These are phyloP conservation scores for Solanum neorickii DNA, from an alignment of 257 asterid species.

Conservation along the genomic window DNA sequence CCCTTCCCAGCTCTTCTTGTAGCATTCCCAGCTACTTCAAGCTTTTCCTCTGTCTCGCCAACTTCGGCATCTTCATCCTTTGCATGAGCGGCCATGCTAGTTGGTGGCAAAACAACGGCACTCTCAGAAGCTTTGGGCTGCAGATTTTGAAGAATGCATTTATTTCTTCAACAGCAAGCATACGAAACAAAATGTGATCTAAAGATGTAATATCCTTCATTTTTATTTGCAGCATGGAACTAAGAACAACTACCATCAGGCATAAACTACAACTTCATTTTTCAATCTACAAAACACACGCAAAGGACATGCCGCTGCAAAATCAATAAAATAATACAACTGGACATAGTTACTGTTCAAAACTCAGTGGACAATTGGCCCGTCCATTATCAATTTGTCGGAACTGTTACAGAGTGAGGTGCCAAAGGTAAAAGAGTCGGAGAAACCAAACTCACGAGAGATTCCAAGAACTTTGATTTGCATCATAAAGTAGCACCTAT, in stretches of 20 bases:
- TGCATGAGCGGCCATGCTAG: constrained; percentile 83
- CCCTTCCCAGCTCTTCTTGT: constrained; percentile 19
- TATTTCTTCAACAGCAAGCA: neutral
- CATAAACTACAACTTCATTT: neutral
- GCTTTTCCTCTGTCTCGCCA: constrained; percentile 42
- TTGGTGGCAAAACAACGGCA: constrained; percentile 41
- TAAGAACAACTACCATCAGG: neutral
- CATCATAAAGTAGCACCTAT: neutral
- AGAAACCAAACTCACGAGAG: neutral
- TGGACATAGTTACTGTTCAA: neutral
- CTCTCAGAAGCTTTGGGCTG: constrained; percentile 46
- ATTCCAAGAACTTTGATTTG: neutral
- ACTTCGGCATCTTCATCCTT: constrained; percentile 58
- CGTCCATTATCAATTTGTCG: constrained; percentile 8
- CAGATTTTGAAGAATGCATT: constrained; percentile 1
- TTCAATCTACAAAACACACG: neutral
- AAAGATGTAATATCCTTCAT: neutral
- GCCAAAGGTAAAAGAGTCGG: constrained; percentile 7
- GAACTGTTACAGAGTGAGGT: neutral
- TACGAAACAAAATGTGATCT: neutral
- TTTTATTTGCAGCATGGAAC: neutral
- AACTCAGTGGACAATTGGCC: neutral
- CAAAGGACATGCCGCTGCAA: neutral
- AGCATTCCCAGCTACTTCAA: constrained; percentile 16
- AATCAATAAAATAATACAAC: neutral